These are phyloP conservation scores for Fusarium pilosicola DNA, from an alignment of 2,329 filamentous ascomycete species.

Conservation along the genomic window DNA sequence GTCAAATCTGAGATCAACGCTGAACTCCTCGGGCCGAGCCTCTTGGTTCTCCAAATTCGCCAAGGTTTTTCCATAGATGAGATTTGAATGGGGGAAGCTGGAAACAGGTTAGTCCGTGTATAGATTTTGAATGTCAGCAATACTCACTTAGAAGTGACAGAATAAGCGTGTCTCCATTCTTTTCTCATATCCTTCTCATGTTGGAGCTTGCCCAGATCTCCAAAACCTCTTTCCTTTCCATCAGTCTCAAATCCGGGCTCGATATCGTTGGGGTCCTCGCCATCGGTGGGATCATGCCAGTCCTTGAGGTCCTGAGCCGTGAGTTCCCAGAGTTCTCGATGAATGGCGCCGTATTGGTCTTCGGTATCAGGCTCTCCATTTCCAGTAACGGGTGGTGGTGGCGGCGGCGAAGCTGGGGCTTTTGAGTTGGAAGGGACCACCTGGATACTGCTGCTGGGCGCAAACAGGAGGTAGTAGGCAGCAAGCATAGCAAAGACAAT, in stretches of 20 bases:
- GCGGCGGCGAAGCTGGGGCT: background rate
- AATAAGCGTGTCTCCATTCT: slow-evolving; percentile 54
- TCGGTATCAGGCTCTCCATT: slow-evolving; percentile 12
- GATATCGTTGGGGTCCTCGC: slow-evolving; percentile 49
- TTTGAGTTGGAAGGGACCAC: slow-evolving; percentile 46
- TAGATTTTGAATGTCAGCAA: background rate
- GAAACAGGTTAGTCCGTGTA: slow-evolving; percentile 45
- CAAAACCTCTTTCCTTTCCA: slow-evolving; percentile 47
- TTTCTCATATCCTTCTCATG: slow-evolving; percentile 57
- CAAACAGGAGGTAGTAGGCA: slow-evolving; percentile 57
- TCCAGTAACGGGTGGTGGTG: background rate
- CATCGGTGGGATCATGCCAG: slow-evolving; percentile 51
- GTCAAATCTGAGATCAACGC: slow-evolving; percentile 46
- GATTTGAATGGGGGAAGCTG: slow-evolving; percentile 56
- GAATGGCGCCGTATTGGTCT: slow-evolving; percentile 19
- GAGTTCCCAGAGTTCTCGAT: slow-evolving; percentile 48
- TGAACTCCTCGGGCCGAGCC: slow-evolving; percentile 47
- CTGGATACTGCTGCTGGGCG: slow-evolving; percentile 47
- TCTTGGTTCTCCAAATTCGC: slow-evolving; percentile 56
- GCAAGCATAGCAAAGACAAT: slow-evolving; percentile 52
- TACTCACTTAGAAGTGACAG: slow-evolving; percentile 54
- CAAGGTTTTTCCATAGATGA: slow-evolving; percentile 68
- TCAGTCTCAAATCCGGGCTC: slow-evolving; percentile 52
- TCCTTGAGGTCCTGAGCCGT: slow-evolving; percentile 49
- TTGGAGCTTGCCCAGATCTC: slow-evolving; percentile 48